Evolutionary conservation across 371 early-diverging fungal genomes (phyloP), one percentile per base, ranked within the genome.

Genomic region (Apophysomyces elegans): DNA sequence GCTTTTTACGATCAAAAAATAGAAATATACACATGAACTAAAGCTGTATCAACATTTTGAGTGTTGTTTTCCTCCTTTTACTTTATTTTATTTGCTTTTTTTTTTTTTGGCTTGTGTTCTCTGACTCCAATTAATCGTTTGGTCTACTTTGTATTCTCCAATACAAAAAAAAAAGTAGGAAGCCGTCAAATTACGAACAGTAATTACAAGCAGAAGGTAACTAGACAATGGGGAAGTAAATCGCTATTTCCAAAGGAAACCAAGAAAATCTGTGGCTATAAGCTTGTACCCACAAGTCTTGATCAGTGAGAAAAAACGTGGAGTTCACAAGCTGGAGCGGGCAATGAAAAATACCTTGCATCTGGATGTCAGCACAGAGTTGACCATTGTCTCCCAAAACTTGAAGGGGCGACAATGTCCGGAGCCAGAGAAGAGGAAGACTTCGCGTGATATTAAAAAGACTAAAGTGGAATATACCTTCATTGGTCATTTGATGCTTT

Each of bases 341-440:
- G 18, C n/a, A 50, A 4, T 21, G 21, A 21, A 21, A 21, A 7
- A 50, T 0, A 18, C 6, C 2, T n/a, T 50, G 21, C 16, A 21
- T 50, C 54, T 50, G 54, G 54, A 50, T 50, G 21, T 50, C 54
- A 21, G 21, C 54, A 21, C 18, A 21, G 8, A 21, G n/a, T 50
- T 21, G 54, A 50, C 21, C 21, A 11, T 50, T 50, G 54, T 50
- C 21, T 21, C 54, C 21, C 54, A 18, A 9, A 21, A 21, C 1
- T 50, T 50, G 8, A 50, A 21, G 21, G 54, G 21, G 54, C 21
- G 54, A 50, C 54, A 50, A 50, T 50, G 54, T 18, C 54, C 54
- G 54, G 54, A 50, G 54, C 54, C 21, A 50, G 46, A 45, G 32
- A 26, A 41, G 16, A 5, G 2, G 21, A 50, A 16, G 21, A 21